Base-by-base conservation (phyloP, 371 early-diverging fungal species). In the Lichtheimia corymbifera region DNA sequence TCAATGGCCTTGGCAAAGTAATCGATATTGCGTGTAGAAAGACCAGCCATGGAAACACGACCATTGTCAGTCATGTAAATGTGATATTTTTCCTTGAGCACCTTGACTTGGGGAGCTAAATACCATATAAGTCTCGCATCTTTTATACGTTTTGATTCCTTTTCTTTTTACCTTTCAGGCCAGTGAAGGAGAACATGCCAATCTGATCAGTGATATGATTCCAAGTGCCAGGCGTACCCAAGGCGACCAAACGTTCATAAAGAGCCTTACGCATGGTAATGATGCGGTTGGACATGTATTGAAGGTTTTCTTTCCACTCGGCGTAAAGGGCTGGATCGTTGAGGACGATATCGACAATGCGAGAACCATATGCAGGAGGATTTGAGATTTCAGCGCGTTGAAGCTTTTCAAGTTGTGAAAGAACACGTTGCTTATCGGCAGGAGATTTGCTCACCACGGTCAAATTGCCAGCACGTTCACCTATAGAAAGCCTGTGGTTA, bases 131-230 rank as follows among this genome's bases (percentile, higher is more conserved):
- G 22, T n/a, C n/a, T n/a, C n/a, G n/a, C 1, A 22, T 22, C 22
- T 35, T 28, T 28, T 28, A 35, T 9, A 35, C 2, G 35, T 35
- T 6, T 35, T 18, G 6, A 22, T 22, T 22, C 2, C 6, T 3
- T 20, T 27, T 22, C 13, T 44, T 63, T 62, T 66, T 74, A 82
- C 84, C 70, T 30, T 67, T 85, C 45, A 97, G 73, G 5, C 98
- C 98, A 5, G 98, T 97, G 79, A 88, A 98, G 9, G 90, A 89
- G 70, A 97, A 97, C 98, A 97, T 97, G 72, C 98, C 98, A 66
- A 96, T 96, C 76, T 97, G 98, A 59, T 91, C 87, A 12, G 88
- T 78, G 65, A 97, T 95, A 63, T 98, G 98, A 65, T 93, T 80
- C 97, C 98, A 98, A 27, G 84, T 87, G 49, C 97, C 98, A 20